These are phyloP conservation scores for Keithomyces neogunnii DNA, from an alignment of 2,329 filamentous ascomycete species.

Conservation along the genomic window DNA sequence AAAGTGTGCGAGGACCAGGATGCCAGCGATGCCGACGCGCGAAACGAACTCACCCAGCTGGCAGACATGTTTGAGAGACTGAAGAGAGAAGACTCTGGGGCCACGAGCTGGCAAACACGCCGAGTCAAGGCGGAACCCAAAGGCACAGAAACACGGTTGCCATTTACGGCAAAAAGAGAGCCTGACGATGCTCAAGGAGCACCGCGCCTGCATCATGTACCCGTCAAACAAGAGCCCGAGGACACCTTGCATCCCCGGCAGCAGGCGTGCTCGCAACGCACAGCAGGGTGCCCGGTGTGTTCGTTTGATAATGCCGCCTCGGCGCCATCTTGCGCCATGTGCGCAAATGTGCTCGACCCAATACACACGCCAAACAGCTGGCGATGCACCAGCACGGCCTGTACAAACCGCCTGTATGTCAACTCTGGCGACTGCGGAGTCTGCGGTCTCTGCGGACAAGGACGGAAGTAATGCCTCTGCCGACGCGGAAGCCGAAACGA, in stretches of 20 bases:
- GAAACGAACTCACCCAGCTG: constrained; percentile 55
- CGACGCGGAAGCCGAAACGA: too few species aligned
- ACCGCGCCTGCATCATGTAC: too few species aligned
- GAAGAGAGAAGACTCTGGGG: constrained; percentile 13
- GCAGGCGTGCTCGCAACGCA: neutral
- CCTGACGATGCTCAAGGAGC: neutral
- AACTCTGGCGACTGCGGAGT: constrained; percentile 62
- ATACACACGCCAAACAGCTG: constrained; percentile 49
- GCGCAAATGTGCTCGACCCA: constrained; percentile 59
- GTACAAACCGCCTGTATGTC: constrained; percentile 48
- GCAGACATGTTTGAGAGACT: constrained; percentile 28
- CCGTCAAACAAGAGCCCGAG: neutral
- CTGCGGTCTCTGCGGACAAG: constrained; percentile 60
- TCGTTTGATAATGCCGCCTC: constrained; percentile 52
- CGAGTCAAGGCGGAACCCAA: neutral
- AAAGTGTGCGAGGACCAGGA: constrained; percentile 67
- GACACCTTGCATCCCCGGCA: neutral
- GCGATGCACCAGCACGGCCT: constrained; percentile 50
- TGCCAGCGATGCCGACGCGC: constrained; percentile 34
- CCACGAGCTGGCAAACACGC: neutral
- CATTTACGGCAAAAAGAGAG: neutral
- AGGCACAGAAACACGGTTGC: neutral
- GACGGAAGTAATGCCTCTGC: constrained; percentile 12
- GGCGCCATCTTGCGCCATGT: constrained; percentile 56
- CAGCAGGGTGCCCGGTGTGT: constrained; percentile 49